A percentile compares a stretch with the other conserved stretches of the same genome.
phyloP scores from a whole-genome alignment of 805 yeast genomes.

The Monosporozyma yasuniensis region DNA sequence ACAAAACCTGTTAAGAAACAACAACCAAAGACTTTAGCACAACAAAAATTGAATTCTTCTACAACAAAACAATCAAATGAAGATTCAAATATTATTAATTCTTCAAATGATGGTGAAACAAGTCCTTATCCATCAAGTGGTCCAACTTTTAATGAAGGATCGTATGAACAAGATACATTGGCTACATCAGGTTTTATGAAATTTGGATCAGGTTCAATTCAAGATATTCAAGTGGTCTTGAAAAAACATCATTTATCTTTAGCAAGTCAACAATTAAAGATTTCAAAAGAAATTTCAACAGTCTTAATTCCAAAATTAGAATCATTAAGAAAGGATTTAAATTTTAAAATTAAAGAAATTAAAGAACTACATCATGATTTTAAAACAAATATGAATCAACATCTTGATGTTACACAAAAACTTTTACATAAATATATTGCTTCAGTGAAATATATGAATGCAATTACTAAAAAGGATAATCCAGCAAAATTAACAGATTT shows the following conservation, averaged over 20 bases:
- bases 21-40: conserved; percentile 21
- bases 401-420: conserved; percentile 56
- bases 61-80: neutral
- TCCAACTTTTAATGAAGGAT: neutral
- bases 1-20: conserved; percentile 31
- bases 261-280: conserved; percentile 45
- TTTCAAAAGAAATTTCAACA: conserved; percentile 46
- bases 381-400: conserved; percentile 49
- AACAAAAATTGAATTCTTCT: conserved; percentile 7
- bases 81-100: neutral
- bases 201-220: conserved; percentile 66
- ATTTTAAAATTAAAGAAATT: conserved; percentile 72
- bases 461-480: conserved; percentile 12
- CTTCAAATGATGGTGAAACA: neutral
- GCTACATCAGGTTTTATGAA: conserved; percentile 50
- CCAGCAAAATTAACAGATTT: conserved; percentile 15
- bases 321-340: conserved; percentile 56
- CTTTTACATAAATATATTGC: conserved; percentile 39
- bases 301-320: conserved; percentile 51
- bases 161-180: neutral
- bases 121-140: neutral
- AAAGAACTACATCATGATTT: conserved; percentile 57
- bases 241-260: conserved; percentile 55
- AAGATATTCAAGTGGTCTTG: conserved; percentile 64
- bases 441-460: conserved; percentile 35